phyloP scores from a whole-genome alignment of 768 basidiomycete genomes.

The Chiua virens region DNA sequence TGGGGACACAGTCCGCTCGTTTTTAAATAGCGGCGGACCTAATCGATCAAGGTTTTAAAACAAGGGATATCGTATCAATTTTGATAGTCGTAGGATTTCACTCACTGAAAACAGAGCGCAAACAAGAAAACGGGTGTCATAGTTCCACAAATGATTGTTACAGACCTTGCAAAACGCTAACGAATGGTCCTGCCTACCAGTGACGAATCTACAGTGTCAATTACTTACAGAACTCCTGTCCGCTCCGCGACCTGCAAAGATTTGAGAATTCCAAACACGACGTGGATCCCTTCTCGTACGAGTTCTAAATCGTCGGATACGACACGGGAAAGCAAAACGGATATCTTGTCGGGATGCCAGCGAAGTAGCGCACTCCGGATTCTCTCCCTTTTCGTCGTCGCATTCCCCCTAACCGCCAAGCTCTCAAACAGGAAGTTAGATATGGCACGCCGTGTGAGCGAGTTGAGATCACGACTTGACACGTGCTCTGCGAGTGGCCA shows the following conservation, averaged over 20 bases:
- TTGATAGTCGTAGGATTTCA: no score
- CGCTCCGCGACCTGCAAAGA: slow-evolving; percentile 35
- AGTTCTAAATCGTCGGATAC: slow-evolving; percentile 43
- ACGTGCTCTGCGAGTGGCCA: slow-evolving; percentile 50
- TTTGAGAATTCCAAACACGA: slow-evolving; percentile 40
- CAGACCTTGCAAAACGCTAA: background rate
- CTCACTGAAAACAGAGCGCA: no score
- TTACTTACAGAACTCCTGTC: slow-evolving; percentile 6
- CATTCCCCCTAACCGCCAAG: slow-evolving; percentile 42
- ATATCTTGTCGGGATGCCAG: slow-evolving; percentile 70
- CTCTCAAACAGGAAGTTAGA: slow-evolving; percentile 51
- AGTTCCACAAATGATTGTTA: background rate
- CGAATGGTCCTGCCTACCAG: slow-evolving; percentile 9
- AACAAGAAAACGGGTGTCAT: no score
- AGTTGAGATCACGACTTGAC: slow-evolving; percentile 21
- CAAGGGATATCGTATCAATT: no score
- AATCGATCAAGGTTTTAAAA: no score
- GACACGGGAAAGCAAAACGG: slow-evolving; percentile 42
- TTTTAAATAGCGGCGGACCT: no score
- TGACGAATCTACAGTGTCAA: background rate
- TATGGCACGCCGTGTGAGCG: slow-evolving; percentile 41
- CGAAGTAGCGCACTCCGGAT: slow-evolving; percentile 60
- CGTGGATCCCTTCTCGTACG: slow-evolving; percentile 47
- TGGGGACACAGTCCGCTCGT: no score
- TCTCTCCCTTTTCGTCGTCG: slow-evolving; percentile 47